Percentiles rank a stretch among this genome's conserved stretches.
Evolutionary conservation across 345 rosid genomes (phyloP).

Genomic region (Eucalyptus cloeziana): DNA sequence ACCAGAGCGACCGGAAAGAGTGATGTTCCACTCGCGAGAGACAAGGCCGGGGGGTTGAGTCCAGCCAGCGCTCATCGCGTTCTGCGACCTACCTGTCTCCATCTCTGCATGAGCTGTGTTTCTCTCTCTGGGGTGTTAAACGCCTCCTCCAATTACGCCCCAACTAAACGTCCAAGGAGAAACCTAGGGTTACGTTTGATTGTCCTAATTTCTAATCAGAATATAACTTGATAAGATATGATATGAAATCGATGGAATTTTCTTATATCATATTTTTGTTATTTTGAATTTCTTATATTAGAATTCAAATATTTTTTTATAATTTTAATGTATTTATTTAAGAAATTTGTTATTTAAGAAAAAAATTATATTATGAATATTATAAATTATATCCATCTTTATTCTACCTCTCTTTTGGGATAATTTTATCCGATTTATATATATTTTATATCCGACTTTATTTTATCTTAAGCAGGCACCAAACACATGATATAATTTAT

Average conservation of each 20-base stretch:
- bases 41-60: neutral
- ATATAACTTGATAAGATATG: neutral
- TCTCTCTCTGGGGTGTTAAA: neutral
- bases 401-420: fast-evolving
- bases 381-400: too few relatives aligned
- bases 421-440: too few relatives aligned
- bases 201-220: fast-evolving
- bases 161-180: neutral
- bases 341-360: too few relatives aligned
- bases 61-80: neutral
- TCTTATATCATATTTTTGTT: too few relatives aligned
- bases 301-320: too few relatives aligned
- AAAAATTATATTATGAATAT: too few relatives aligned
- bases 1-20: neutral
- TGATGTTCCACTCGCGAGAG: neutral
- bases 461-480: fast-evolving
- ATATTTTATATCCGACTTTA: fast-evolving
- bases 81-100: neutral
- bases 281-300: too few relatives aligned
- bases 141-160: neutral
- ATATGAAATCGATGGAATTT: too few relatives aligned
- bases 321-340: too few relatives aligned
- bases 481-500: fast-evolving
- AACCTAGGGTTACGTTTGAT: neutral
- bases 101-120: neutral